Conservation (phyloP, 1,284 basidiomycete genomes). For the Naganishia sp. region DNA sequence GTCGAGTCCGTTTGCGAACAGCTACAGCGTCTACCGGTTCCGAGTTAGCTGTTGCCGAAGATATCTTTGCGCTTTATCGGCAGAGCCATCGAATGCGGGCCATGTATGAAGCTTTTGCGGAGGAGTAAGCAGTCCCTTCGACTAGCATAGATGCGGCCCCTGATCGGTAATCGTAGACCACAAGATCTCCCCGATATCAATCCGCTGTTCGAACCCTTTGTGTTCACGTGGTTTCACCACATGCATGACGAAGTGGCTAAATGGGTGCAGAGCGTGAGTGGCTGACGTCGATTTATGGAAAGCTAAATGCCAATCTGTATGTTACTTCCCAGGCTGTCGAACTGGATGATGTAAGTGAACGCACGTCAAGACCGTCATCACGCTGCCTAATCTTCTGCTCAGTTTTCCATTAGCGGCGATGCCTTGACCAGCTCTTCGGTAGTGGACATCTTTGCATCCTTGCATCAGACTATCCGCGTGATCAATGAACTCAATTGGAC, state of each 20-base stretch:
- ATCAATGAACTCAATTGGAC: slow-evolving; percentile 89
- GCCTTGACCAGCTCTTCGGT: slow-evolving; percentile 94
- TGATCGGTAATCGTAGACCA: background rate
- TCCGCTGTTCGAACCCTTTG: slow-evolving; percentile 82
- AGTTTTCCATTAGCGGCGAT: slow-evolving; percentile 22
- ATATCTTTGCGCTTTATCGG: slow-evolving; percentile 82
- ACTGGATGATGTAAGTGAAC: slow-evolving; percentile 70
- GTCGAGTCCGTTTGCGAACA: slow-evolving; percentile 19
- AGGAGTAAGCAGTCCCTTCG: slow-evolving; percentile 60
- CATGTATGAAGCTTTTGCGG: slow-evolving; percentile 53
- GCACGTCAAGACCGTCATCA: background rate
- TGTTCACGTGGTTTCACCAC: slow-evolving; percentile 83
- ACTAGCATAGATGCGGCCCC: background rate
- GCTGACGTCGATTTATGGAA: background rate
- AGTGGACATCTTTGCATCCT: slow-evolving; percentile 90
- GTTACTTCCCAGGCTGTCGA: slow-evolving; percentile 66
- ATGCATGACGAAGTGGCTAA: slow-evolving; percentile 87
- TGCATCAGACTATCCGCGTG: slow-evolving; percentile 86
- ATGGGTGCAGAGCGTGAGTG: slow-evolving; percentile 86
- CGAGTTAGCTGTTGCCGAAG: slow-evolving; percentile 68
- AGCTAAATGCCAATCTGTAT: background rate
- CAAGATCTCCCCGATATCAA: slow-evolving; percentile 63
- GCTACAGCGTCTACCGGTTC: slow-evolving; percentile 57
- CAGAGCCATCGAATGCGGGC: slow-evolving; percentile 49
- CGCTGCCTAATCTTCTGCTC: slow-evolving; percentile 36